Evolutionary conservation across 805 yeast species (phyloP).

Genomic region (Barnettozyma pratensis): DNA sequence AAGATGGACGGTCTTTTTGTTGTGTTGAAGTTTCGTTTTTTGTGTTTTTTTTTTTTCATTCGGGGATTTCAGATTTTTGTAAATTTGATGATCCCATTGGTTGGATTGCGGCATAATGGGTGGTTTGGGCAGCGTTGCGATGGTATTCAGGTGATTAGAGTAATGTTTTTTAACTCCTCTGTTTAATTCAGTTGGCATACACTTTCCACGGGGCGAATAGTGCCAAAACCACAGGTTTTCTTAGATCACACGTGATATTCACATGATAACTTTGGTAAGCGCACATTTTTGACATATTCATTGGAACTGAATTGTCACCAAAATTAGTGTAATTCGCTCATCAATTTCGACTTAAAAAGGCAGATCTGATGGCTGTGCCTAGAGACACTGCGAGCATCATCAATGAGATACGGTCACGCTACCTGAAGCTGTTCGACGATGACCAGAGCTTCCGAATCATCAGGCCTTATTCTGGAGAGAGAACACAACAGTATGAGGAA

Average conservation of each 20-base stretch:
- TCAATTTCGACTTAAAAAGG: background rate
- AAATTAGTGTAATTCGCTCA: background rate
- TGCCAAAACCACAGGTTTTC: background rate
- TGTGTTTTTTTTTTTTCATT: background rate
- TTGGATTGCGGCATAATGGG: background rate
- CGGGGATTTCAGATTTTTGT: background rate
- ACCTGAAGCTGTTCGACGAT: constrained; percentile 14
- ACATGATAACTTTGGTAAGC: background rate
- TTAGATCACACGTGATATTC: background rate
- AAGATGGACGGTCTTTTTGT: background rate
- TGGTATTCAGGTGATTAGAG: background rate
- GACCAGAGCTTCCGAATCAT: constrained; percentile 23
- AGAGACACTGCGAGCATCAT: constrained; percentile 10
- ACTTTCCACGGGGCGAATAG: too few species aligned
- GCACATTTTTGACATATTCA: background rate
- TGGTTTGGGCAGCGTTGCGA: background rate
- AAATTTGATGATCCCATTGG: constrained; percentile 3
- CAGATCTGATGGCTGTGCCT: constrained; percentile 16
- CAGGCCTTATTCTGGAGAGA: constrained; percentile 14
- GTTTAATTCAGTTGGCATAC: too few species aligned
- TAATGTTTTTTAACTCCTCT: background rate
- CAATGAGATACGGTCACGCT: constrained; percentile 21
- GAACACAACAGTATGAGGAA: background rate
- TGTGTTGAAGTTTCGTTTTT: constrained; percentile 1
- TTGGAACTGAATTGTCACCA: background rate